Evolutionary conservation across 805 yeast species (phyloP).

Genomic region (Cyberlindnera americana): DNA sequence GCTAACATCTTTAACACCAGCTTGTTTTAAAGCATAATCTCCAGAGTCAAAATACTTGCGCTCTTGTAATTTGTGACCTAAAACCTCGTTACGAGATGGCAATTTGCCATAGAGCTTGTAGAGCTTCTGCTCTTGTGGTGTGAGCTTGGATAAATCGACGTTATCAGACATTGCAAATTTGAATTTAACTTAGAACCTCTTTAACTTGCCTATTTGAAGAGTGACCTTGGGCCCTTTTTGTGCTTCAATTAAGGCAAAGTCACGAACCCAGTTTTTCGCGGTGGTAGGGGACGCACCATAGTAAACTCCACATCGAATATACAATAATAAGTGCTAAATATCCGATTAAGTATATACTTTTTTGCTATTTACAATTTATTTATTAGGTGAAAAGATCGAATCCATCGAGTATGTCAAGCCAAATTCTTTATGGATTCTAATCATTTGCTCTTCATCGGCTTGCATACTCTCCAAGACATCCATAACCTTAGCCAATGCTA

Average conservation of each 20-base stretch:
- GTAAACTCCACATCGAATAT: neutral
- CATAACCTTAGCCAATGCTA: constrained; percentile 12
- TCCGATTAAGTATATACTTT: too few relatives aligned
- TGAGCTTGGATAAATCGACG: constrained; percentile 15
- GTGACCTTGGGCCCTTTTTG: too few relatives aligned
- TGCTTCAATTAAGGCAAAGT: too few relatives aligned
- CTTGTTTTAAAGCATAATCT: constrained; percentile 83
- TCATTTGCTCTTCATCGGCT: constrained; percentile 8
- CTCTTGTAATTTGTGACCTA: constrained; percentile 74
- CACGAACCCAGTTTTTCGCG: too few relatives aligned
- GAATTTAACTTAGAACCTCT: too few relatives aligned
- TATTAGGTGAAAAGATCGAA: constrained; percentile 4
- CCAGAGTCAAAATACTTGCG: constrained; percentile 93
- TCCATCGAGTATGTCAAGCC: constrained; percentile 9
- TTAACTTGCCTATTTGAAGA: too few relatives aligned
- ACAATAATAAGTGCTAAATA: too few relatives aligned
- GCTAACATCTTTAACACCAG: constrained; percentile 40
- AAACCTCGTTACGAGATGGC: constrained; percentile 75
- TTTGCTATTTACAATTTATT: neutral
- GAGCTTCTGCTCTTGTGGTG: constrained; percentile 70
- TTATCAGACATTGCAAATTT: constrained; percentile 2
- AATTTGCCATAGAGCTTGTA: constrained; percentile 81
- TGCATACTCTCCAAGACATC: constrained; percentile 7
- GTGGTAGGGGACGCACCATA: constrained; percentile 1
- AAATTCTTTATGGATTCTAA: constrained; percentile 11